Percentiles rank a stretch among this genome's conserved stretches.
Evolutionary conservation across 2,329 filamentous ascomycete genomes (phyloP).

Genomic region (Dendryphion nanum): DNA sequence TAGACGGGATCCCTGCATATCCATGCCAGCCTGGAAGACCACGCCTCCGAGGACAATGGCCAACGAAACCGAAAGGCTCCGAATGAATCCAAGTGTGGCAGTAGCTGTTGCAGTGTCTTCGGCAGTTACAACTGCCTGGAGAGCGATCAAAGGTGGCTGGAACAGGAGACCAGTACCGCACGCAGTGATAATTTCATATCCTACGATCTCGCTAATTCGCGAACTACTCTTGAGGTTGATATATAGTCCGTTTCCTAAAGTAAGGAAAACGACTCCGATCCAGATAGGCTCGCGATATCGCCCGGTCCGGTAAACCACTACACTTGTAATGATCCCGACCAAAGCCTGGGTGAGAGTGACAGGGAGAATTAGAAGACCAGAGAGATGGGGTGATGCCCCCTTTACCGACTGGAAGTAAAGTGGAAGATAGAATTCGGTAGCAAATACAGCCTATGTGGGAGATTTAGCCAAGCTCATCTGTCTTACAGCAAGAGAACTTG

Average conservation of each 20-base stretch:
- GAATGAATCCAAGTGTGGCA: slow-evolving; percentile 45
- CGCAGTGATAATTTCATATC: slow-evolving; percentile 47
- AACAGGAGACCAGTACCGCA: slow-evolving; percentile 50
- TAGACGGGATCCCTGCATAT: slow-evolving; percentile 39
- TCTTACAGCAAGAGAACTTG: not conserved
- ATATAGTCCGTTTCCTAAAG: slow-evolving; percentile 14
- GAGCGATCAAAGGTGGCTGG: slow-evolving; percentile 50
- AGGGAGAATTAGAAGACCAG: slow-evolving; percentile 58
- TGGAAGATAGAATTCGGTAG: slow-evolving; percentile 64
- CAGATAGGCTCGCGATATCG: slow-evolving; percentile 25
- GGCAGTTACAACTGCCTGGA: slow-evolving; percentile 46
- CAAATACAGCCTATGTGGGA: slow-evolving; percentile 45
- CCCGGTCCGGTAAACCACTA: slow-evolving; percentile 41
- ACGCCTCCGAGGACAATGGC: slow-evolving; percentile 47
- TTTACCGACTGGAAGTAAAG: slow-evolving; percentile 68
- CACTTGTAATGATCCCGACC: slow-evolving; percentile 43
- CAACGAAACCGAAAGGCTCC: slow-evolving; percentile 39
- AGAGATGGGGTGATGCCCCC: slow-evolving; percentile 55
- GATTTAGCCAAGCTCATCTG: slow-evolving; percentile 23
- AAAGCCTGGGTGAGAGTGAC: slow-evolving; percentile 42
- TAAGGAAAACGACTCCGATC: slow-evolving; percentile 10
- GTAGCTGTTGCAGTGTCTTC: slow-evolving; percentile 52
- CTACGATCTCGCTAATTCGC: slow-evolving; percentile 34
- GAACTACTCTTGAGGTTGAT: slow-evolving; percentile 7
- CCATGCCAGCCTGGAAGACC: slow-evolving; percentile 56